phyloP scores from a whole-genome alignment of 2,329 filamentous ascomycete species.

The Penicillium corylophilum region DNA sequence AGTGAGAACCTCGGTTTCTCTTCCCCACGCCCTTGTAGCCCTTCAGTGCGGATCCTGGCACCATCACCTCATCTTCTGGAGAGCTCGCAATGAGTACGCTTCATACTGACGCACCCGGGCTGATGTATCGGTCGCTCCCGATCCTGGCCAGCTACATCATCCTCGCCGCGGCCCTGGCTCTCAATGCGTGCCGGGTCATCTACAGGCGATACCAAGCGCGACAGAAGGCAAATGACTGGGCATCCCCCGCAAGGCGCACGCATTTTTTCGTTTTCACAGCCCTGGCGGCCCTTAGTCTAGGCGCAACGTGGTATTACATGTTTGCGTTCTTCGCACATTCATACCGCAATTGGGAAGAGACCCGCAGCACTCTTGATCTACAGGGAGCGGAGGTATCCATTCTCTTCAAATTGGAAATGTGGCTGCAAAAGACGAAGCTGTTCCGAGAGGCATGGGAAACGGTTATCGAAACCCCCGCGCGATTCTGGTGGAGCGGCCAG shows the following conservation, averaged over 20 bases:
- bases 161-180: background rate
- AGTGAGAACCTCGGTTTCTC: no score
- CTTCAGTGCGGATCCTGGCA: background rate
- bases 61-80: background rate
- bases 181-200: background rate
- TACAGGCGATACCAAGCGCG: background rate
- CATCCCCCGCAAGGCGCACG: background rate
- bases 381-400: slow-evolving; percentile 27
- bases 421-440: slow-evolving; percentile 56
- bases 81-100: background rate
- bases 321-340: slow-evolving; percentile 48
- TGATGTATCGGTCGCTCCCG: background rate
- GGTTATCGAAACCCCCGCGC: slow-evolving; percentile 54
- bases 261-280: slow-evolving; percentile 32
- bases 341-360: slow-evolving; percentile 52
- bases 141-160: background rate
- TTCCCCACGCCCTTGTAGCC: no score
- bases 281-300: slow-evolving; percentile 50
- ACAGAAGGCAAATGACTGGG: background rate
- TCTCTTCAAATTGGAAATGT: slow-evolving; percentile 42
- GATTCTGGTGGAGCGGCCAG: slow-evolving; percentile 65
- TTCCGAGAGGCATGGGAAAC: slow-evolving; percentile 56
- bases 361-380: slow-evolving; percentile 24
- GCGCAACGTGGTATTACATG: slow-evolving; percentile 46
- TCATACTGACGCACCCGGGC: background rate